phyloP scores from a whole-genome alignment of 176 grass and related monocot species.

The Phragmites australis region DNA sequence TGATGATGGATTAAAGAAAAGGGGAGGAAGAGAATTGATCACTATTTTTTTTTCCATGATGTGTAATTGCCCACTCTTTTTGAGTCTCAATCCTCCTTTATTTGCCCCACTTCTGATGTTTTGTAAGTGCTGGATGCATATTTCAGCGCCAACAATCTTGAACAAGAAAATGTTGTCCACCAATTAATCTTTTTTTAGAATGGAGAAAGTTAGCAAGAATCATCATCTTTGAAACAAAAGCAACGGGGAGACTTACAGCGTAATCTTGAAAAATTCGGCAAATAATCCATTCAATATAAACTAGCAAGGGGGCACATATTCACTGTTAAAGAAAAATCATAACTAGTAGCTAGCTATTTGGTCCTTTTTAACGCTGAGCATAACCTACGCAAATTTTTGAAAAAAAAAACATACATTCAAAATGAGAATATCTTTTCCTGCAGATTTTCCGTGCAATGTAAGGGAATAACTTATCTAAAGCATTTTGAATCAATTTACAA shows the following conservation, averaged over 20 bases:
- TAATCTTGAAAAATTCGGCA: background rate
- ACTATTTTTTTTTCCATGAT: conserved; percentile 24
- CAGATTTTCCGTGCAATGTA: no score
- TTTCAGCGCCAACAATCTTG: conserved; percentile 12
- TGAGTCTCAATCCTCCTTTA: background rate
- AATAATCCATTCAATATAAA: background rate
- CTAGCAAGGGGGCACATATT: background rate
- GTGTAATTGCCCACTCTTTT: background rate
- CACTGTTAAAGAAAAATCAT: no score
- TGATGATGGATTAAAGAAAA: conserved; percentile 20
- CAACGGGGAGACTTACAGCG: background rate
- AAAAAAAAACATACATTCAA: no score
- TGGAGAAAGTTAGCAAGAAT: background rate
- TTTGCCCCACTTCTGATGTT: background rate
- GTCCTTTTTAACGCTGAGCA: no score
- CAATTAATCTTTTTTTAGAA: background rate
- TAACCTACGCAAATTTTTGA: no score
- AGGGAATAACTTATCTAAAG: no score
- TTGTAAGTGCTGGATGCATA: conserved; percentile 17
- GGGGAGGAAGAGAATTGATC: background rate
- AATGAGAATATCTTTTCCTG: no score
- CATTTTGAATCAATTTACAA: background rate
- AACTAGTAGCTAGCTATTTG: no score
- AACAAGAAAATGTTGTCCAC: background rate
- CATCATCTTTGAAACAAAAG: background rate